Evolutionary conservation across 495 filamentous ascomycete species (phyloP).

Genomic region (Astrothelium subdiscretum): DNA sequence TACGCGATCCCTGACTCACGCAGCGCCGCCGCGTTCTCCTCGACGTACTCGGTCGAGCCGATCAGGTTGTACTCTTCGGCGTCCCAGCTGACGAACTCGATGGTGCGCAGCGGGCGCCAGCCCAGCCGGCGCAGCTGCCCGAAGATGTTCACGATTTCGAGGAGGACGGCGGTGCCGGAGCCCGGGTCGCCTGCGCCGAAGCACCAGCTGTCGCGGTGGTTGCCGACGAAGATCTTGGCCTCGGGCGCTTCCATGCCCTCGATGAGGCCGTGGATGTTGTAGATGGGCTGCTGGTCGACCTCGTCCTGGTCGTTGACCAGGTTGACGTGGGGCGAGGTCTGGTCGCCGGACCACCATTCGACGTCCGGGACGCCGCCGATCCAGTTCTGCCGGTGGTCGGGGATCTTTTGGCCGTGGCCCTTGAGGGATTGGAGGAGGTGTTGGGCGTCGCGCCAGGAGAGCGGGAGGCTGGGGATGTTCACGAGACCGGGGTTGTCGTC

Average conservation of each 20-base stretch:
- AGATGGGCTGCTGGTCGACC: slow-evolving; percentile 67
- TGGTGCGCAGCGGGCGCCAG: slow-evolving; percentile 85
- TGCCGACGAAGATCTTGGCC: slow-evolving; percentile 84
- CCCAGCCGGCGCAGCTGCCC: slow-evolving; percentile 60
- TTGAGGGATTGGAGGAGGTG: slow-evolving; percentile 63
- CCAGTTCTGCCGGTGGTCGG: slow-evolving; percentile 47
- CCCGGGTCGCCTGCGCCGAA: slow-evolving; percentile 79
- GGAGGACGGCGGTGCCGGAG: slow-evolving; percentile 79
- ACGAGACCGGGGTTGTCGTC: slow-evolving; percentile 62
- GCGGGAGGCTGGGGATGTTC: slow-evolving; percentile 77
- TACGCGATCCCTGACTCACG: slow-evolving; percentile 63
- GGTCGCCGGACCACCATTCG: slow-evolving; percentile 76
- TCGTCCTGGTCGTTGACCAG: slow-evolving; percentile 87
- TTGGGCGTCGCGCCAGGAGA: slow-evolving; percentile 82
- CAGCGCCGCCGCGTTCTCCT: slow-evolving; percentile 48
- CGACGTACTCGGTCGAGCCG: slow-evolving; percentile 90
- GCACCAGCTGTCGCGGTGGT: slow-evolving; percentile 89
- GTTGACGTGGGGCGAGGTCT: slow-evolving; percentile 61
- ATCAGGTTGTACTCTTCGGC: slow-evolving; percentile 87
- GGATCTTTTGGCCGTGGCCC: slow-evolving; percentile 59
- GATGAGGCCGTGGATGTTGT: slow-evolving; percentile 79
- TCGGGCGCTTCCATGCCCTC: slow-evolving; percentile 67
- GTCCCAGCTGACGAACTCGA: slow-evolving; percentile 94
- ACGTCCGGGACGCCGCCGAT: slow-evolving; percentile 57
- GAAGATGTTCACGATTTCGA: slow-evolving; percentile 77